Conservation (phyloP, 331 rosid species). For the Pyrus hybrid region DNA sequence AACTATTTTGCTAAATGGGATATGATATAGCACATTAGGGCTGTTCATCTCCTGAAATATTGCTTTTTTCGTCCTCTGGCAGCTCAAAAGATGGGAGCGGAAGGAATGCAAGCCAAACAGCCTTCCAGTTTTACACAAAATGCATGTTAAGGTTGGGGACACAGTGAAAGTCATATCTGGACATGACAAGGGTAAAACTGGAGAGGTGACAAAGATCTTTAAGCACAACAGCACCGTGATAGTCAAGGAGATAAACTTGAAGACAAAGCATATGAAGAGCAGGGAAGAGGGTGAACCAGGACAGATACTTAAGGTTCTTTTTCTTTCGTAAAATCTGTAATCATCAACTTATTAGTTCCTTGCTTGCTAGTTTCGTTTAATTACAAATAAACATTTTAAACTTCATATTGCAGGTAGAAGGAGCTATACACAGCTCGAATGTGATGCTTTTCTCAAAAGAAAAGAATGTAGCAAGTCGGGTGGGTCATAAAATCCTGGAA, state of each 20-base stretch:
- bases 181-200: slow-evolving; percentile 78
- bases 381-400: background rate
- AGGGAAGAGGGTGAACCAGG: slow-evolving; percentile 79
- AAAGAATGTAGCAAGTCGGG: slow-evolving; percentile 82
- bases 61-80: slow-evolving; percentile 18
- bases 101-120: slow-evolving; percentile 92
- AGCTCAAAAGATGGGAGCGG: slow-evolving; percentile 88
- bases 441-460: slow-evolving; percentile 95
- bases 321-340: slow-evolving; percentile 12
- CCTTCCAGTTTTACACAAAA: slow-evolving; percentile 72
- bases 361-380: background rate
- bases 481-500: slow-evolving; percentile 80
- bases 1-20: background rate
- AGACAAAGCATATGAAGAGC: slow-evolving; percentile 89
- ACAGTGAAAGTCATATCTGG: slow-evolving; percentile 83
- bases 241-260: slow-evolving; percentile 69
- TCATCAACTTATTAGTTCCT: background rate
- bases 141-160: slow-evolving; percentile 95
- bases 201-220: slow-evolving; percentile 58
- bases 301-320: slow-evolving; percentile 64
- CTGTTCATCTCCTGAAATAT: background rate
- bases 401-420: slow-evolving; percentile 60
- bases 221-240: slow-evolving; percentile 75
- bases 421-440: slow-evolving; percentile 87
- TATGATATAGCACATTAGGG: background rate